Conservation (phyloP, 2,329 filamentous ascomycete genomes). For the Sporothrix variecibatus region DNA sequence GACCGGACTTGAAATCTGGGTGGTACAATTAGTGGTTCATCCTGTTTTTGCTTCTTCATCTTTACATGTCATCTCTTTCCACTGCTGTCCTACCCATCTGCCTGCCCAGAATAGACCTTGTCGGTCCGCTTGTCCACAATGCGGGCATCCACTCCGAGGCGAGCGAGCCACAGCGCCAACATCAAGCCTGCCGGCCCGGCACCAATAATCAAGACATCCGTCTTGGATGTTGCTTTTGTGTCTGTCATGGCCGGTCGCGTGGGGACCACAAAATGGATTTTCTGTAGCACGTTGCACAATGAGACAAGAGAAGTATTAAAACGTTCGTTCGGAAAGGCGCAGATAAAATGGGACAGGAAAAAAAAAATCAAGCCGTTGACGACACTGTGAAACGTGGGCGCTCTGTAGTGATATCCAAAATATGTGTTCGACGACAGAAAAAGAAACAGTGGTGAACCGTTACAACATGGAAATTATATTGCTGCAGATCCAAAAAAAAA, state of each 20-base stretch:
- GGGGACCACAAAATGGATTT: neutral
- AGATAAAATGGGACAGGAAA: neutral
- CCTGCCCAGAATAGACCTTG: constrained; percentile 46
- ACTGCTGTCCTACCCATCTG: constrained; percentile 41
- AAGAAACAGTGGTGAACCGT: neutral
- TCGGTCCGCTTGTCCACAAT: constrained; percentile 49
- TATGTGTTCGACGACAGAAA: neutral
- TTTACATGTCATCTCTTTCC: too few relatives aligned
- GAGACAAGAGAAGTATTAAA: neutral
- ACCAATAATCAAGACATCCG: constrained; percentile 34
- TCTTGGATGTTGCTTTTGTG: constrained; percentile 23
- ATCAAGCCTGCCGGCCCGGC: constrained; percentile 43
- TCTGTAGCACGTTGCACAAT: neutral
- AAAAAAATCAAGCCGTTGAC: neutral
- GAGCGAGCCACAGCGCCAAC: constrained; percentile 47
- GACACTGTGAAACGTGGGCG: neutral
- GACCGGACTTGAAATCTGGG: constrained; percentile 59
- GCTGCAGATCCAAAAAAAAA: neutral
- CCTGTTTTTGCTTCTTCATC: neutral
- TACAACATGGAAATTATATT: neutral
- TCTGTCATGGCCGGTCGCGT: constrained; percentile 2
- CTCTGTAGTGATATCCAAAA: neutral
- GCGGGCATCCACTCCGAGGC: constrained; percentile 44
- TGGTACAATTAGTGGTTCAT: neutral
- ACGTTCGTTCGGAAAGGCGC: neutral